Evolutionary conservation across 2,329 filamentous ascomycete genomes (phyloP).

Genomic region (Colletotrichum sp.): DNA sequence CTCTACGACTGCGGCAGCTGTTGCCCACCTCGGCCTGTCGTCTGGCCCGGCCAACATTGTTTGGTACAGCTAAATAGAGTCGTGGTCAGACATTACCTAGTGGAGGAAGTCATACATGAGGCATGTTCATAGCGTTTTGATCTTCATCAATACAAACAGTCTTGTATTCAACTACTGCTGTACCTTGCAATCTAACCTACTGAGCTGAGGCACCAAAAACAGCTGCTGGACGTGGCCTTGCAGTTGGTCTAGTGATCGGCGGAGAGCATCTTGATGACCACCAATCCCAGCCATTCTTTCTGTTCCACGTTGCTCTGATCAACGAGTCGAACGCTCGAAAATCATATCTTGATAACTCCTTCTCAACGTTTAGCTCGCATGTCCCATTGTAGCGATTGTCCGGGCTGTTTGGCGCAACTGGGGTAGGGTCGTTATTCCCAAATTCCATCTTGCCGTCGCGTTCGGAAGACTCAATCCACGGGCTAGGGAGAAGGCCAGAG

Average conservation of each 20-base stretch:
- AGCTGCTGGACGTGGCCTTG: background rate
- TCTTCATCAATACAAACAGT: background rate
- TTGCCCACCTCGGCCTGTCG: background rate
- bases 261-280: background rate
- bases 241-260: background rate
- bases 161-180: background rate
- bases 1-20: background rate
- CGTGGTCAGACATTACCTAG: rapidly evolving
- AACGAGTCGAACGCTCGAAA: background rate
- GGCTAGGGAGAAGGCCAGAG: background rate
- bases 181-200: background rate
- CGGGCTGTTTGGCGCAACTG: background rate
- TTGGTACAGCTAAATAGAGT: background rate
- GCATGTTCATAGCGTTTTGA: background rate
- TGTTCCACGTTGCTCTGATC: background rate
- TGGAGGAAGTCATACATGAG: background rate
- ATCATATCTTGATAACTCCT: background rate
- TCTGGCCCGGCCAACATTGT: conserved; percentile 7
- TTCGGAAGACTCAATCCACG: background rate
- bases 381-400: background rate
- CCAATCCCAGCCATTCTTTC: background rate
- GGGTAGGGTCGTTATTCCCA: background rate
- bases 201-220: background rate
- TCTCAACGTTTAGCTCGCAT: background rate
- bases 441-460: background rate